A percentile compares a stretch with the other conserved stretches of the same genome.
These are phyloP conservation scores for Rhizopogon rudus DNA, from an alignment of 768 basidiomycete genomes.

Conservation along the genomic window DNA sequence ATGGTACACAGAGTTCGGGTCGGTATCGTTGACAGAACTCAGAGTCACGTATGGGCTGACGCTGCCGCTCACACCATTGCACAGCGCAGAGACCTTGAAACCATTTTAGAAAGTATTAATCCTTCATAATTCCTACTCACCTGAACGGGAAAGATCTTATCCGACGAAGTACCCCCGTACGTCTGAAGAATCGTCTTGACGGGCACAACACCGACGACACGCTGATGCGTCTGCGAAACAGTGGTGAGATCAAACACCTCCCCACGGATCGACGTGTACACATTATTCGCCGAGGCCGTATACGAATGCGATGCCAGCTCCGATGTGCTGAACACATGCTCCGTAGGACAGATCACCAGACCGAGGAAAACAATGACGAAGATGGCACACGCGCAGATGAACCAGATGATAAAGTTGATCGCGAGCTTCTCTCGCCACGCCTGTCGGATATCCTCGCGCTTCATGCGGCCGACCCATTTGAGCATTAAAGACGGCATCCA, in stretches of 20 bases:
- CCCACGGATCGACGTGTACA: slow-evolving; percentile 80
- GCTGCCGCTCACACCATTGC: slow-evolving; percentile 75
- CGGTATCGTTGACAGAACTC: slow-evolving; percentile 71
- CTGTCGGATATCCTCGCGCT: slow-evolving; percentile 87
- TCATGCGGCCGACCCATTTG: slow-evolving; percentile 80
- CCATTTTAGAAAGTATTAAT: background rate
- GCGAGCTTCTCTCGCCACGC: slow-evolving; percentile 98
- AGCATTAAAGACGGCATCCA: slow-evolving; percentile 80
- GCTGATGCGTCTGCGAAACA: slow-evolving; percentile 62
- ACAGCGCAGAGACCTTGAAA: slow-evolving; percentile 80
- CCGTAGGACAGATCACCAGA: slow-evolving; percentile 86
- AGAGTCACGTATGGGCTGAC: slow-evolving; percentile 84
- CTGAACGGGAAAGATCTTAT: slow-evolving; percentile 91
- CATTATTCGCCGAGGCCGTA: slow-evolving; percentile 60
- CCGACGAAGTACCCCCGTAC: slow-evolving; percentile 76
- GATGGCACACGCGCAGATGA: slow-evolving; percentile 79
- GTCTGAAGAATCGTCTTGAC: slow-evolving; percentile 61
- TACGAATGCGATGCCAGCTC: slow-evolving; percentile 77
- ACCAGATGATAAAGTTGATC: slow-evolving; percentile 94
- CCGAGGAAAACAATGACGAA: slow-evolving; percentile 93
- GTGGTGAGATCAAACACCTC: slow-evolving; percentile 88
- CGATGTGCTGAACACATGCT: slow-evolving; percentile 79
- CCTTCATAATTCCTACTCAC: slow-evolving; percentile 32
- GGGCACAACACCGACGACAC: slow-evolving; percentile 69
- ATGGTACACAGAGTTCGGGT: slow-evolving; percentile 79